These are phyloP conservation scores for Phyllostachys edulis DNA, from an alignment of 176 grass and related monocot species.

Conservation along the genomic window DNA sequence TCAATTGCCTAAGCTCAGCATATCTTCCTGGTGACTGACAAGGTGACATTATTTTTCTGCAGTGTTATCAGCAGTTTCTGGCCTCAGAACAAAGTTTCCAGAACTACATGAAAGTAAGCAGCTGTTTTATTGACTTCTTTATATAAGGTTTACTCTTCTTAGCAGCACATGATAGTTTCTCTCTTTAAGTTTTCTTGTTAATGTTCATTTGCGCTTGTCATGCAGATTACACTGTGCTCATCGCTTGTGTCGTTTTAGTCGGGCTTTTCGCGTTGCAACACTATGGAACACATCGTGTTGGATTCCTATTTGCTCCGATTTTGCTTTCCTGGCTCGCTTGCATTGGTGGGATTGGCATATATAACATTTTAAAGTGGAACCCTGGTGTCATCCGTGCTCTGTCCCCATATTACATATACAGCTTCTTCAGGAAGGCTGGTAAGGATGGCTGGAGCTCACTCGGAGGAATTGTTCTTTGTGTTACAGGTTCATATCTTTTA, in stretches of 20 bases:
- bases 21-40: conserved; percentile 27
- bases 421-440: conserved; percentile 83
- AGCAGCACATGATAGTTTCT: not conserved
- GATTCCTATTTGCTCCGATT: conserved; percentile 88
- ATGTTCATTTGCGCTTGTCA: not conserved
- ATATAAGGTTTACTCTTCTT: conserved; percentile 17
- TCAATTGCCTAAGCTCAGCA: not conserved
- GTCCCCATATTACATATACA: conserved; percentile 84
- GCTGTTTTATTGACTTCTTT: not conserved
- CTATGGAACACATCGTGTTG: conserved; percentile 76
- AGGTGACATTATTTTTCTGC: conserved; percentile 18
- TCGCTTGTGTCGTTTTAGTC: conserved; percentile 65
- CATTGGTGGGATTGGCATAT: conserved; percentile 76
- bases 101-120: conserved; percentile 86
- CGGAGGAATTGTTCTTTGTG: conserved; percentile 82
- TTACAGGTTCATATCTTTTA: conserved; percentile 67
- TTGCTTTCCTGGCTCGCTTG: conserved; percentile 80
- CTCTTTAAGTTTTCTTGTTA: not conserved
- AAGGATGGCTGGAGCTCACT: conserved; percentile 92
- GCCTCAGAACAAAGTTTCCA: conserved; percentile 78
- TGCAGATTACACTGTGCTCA: conserved; percentile 69
- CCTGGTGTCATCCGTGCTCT: conserved; percentile 66
- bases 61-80: conserved; percentile 81
- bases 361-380: conserved; percentile 90
- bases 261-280: conserved; percentile 80